Evolutionary conservation across 768 basidiomycete species (phyloP).

Genomic region (Cystofilobasidium ferigula): DNA sequence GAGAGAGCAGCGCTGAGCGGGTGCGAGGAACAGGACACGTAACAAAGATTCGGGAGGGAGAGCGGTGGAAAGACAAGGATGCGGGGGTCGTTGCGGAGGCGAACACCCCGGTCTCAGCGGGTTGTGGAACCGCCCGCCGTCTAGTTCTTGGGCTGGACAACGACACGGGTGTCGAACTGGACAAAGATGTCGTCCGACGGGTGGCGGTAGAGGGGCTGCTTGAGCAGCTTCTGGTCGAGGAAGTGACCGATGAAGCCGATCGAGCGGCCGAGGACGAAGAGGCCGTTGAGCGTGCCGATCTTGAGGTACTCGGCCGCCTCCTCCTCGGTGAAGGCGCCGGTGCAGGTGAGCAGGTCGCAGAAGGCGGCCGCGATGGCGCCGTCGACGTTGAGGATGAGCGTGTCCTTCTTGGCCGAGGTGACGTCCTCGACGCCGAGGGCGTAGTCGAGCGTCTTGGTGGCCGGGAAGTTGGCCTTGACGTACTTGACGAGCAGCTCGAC

Average conservation of each 20-base stretch:
- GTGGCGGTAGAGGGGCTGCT: constrained; percentile 84
- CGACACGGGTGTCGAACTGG: constrained; percentile 25
- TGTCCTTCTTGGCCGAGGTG: constrained; percentile 95
- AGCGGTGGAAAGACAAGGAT: too few relatives aligned
- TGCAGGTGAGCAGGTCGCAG: constrained; percentile 83
- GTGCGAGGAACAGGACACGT: too few relatives aligned
- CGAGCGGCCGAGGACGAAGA: constrained; percentile 93
- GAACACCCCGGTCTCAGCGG: too few relatives aligned
- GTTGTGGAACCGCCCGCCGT: too few relatives aligned
- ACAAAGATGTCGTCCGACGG: constrained; percentile 50
- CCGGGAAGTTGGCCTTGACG: constrained; percentile 89
- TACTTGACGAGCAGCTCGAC: constrained; percentile 65
- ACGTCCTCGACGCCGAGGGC: constrained; percentile 96
- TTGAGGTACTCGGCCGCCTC: constrained; percentile 97
- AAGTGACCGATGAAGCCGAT: constrained; percentile 60
- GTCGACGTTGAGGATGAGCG: constrained; percentile 35
- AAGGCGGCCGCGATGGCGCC: constrained; percentile 75
- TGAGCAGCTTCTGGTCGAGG: constrained; percentile 82
- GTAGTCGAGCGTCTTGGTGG: constrained; percentile 38
- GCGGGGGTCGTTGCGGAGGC: too few relatives aligned
- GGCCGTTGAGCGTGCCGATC: constrained; percentile 77
- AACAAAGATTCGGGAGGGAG: too few relatives aligned
- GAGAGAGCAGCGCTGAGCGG: too few relatives aligned
- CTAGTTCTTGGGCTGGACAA: constrained; percentile 30
- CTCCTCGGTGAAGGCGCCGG: constrained; percentile 85